A percentile compares a stretch with the other conserved stretches of the same genome.
Evolutionary conservation across 139 green algal genomes (phyloP).

Genomic region (Chlorella sorokiniana): DNA sequence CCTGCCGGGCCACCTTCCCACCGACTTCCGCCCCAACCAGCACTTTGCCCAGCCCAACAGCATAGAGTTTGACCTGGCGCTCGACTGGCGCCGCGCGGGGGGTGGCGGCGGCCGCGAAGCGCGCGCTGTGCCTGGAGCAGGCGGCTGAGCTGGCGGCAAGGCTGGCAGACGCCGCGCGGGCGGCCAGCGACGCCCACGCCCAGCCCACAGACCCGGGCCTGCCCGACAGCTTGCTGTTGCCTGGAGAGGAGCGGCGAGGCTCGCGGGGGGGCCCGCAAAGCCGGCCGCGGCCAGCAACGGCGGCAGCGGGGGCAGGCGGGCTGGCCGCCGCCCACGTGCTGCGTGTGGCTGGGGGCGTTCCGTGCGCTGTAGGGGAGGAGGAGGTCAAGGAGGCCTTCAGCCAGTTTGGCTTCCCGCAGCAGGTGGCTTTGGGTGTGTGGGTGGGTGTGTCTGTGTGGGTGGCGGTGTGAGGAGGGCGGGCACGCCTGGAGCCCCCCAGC

Average conservation of each 20-base stretch:
- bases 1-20: slow-evolving; percentile 24
- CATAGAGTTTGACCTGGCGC: slow-evolving; percentile 38
- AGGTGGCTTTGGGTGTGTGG: not conserved
- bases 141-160: not conserved
- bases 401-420: slow-evolving; percentile 27
- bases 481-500: no score
- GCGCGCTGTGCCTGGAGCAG: slow-evolving; percentile 9
- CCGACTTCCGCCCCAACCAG: not conserved
- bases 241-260: not conserved
- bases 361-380: not conserved
- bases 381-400: slow-evolving; percentile 20
- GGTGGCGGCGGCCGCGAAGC: slow-evolving; percentile 10
- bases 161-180: not conserved
- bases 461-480: no score
- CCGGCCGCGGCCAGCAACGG: not conserved
- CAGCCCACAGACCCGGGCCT: not conserved
- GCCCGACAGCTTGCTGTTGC: not conserved
- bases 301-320: not conserved
- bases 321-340: not conserved
- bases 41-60: slow-evolving; percentile 42
- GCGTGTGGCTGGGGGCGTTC: slow-evolving; percentile 33
- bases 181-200: not conserved
- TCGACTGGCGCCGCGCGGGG: slow-evolving; percentile 27
- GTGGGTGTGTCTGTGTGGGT: no score
- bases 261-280: not conserved